Percentiles rank a stretch among this genome's conserved stretches.
phyloP scores from a whole-genome alignment of 2,329 filamentous ascomycete species.

The Fusarium subglutinans region DNA sequence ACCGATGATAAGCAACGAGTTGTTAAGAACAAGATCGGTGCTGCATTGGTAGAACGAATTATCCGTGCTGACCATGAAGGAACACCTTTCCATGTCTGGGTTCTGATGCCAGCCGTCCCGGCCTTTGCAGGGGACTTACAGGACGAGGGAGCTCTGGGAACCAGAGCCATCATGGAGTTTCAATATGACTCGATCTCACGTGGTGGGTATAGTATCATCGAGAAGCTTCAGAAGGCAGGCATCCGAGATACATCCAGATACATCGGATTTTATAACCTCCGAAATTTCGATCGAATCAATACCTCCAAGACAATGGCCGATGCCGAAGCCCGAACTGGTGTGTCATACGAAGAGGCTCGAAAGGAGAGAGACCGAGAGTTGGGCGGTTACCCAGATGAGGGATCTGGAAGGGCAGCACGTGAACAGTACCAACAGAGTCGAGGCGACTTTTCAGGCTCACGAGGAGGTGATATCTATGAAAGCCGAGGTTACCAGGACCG shows the following conservation, averaged over 20 bases:
- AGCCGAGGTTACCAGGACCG: conserved; percentile 1
- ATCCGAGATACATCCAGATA: conserved; percentile 75
- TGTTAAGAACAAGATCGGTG: conserved; percentile 80
- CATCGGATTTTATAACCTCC: conserved; percentile 85
- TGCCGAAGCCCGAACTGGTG: conserved; percentile 70
- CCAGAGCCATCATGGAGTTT: conserved; percentile 88
- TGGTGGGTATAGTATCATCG: conserved; percentile 80
- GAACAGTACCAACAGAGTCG: conserved; percentile 19
- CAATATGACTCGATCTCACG: conserved; percentile 84
- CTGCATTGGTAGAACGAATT: conserved; percentile 81
- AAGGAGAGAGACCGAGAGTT: conserved; percentile 69
- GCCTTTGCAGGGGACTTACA: conserved; percentile 85
- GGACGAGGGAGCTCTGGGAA: conserved; percentile 76
- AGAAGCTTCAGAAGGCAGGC: conserved; percentile 73
- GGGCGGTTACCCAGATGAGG: conserved; percentile 53
- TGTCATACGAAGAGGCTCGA: conserved; percentile 73
- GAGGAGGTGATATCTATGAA: conserved; percentile 10
- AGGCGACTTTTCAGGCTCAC: conserved; percentile 9
- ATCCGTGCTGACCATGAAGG: conserved; percentile 72
- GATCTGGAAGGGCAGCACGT: conserved; percentile 29
- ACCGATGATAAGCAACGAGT: conserved; percentile 75
- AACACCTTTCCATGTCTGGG: conserved; percentile 77
- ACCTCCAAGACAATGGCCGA: conserved; percentile 67
- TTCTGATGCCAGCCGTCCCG: conserved; percentile 82
- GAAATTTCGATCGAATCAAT: conserved; percentile 87